Conservation (phyloP, 129 eudicot species). For the Tanacetum coccineum region DNA sequence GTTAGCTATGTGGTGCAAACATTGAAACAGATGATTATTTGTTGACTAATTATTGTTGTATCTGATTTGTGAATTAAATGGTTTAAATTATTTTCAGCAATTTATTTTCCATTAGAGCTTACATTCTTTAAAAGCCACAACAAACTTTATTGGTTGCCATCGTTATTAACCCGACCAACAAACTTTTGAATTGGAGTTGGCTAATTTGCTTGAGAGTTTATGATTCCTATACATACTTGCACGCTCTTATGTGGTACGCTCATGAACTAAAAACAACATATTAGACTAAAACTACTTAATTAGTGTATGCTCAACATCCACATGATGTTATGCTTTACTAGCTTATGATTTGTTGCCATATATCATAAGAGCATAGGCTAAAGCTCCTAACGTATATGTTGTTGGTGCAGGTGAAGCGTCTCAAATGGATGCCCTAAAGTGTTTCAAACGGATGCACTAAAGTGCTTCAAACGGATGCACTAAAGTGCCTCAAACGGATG, state of each 20-base stretch:
- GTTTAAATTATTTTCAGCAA: constrained; percentile 94
- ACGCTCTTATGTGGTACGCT: constrained; percentile 98
- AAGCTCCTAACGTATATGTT: constrained; percentile 94
- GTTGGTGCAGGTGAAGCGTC: constrained; percentile 82
- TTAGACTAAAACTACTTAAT: constrained; percentile 70
- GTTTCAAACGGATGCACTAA: too few relatives aligned
- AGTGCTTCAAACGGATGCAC: too few relatives aligned
- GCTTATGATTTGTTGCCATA: constrained; percentile 84
- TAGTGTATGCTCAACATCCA: constrained; percentile 76
- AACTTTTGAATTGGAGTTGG: too few relatives aligned
- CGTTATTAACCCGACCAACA: too few relatives aligned
- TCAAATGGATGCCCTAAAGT: too few relatives aligned
- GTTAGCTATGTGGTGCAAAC: constrained; percentile 60
- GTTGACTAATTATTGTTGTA: constrained; percentile 92
- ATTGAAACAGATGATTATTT: not conserved
- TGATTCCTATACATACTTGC: constrained; percentile 93
- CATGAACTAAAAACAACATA: constrained; percentile 77
- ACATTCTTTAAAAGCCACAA: constrained; percentile 95
- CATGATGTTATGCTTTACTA: constrained; percentile 72
- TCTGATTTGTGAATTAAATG: constrained; percentile 97
- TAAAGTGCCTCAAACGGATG: too few relatives aligned
- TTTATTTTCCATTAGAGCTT: constrained; percentile 91
- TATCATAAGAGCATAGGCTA: constrained; percentile 98
- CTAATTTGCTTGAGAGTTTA: constrained; percentile 68
- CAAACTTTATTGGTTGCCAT: constrained; percentile 76